Base-by-base conservation (phyloP, 139 green algal species). In the Picochlorum sp. region DNA sequence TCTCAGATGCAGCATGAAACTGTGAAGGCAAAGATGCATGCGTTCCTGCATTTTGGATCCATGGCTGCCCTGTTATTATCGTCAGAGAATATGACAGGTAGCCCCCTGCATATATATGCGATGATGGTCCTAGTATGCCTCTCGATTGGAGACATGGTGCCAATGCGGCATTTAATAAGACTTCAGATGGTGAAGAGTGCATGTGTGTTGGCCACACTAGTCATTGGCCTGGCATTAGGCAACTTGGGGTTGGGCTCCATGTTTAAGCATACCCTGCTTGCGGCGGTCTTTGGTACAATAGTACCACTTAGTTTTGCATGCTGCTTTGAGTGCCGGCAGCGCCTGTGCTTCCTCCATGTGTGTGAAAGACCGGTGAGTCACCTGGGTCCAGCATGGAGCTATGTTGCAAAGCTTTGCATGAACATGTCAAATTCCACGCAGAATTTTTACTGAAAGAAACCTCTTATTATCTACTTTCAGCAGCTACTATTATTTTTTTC, bases 1-100 rank as follows among this genome's bases (percentile, higher is more conserved):
- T 28, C 65, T n/a, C 62, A 70, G 49, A 28, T 75, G 58, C 21
- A 41, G 45, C 68, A 75, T 51, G 62, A 71, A 54, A 47, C 44
- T 13, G 69, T 45, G 41, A 75, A 75, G 62, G 51, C 62, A 3
- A 59, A 56, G 62, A 51, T 71, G 41, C 54, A 61, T 34, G 41
- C 66, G 4, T 56, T 71, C 30, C 44, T 67, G 20, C 58, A 71
- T 67, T 37, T 75, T 3, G 62, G 62, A 4, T 55, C 65, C 49
- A 71, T 71, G 62, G 51, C 65, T 26, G 66, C 38, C 37, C 38
- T 71, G n/a, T 18, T 75, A 21, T 49, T 75, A 21, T 59, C 24
- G 3, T 54, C 65, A 51, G 41, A 56, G 3, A 21, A 61, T 23
- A 51, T 75, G 62, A 51, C 69, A 13, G 54, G 60, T 62, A 38